Conservation (phyloP, 2,329 filamentous ascomycete genomes). For the Penicillium sp. region DNA sequence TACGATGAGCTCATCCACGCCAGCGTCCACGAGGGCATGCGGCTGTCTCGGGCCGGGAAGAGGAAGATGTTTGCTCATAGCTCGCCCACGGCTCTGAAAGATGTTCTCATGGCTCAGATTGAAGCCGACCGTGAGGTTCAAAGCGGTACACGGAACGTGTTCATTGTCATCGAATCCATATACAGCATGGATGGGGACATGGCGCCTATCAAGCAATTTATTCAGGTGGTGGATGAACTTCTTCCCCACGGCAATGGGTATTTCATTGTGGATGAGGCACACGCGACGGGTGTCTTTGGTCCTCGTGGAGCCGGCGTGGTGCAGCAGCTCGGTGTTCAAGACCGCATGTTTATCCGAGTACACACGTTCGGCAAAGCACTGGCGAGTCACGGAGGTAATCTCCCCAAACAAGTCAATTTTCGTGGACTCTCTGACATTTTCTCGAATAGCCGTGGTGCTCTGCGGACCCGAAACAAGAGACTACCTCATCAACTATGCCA, state of each 20-base stretch:
- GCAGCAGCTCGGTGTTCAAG: conserved; percentile 50
- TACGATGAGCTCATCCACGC: conserved; percentile 77
- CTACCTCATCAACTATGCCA: conserved; percentile 73
- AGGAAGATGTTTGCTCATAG: conserved; percentile 52
- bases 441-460: conserved; percentile 55
- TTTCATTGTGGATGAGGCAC: conserved; percentile 58
- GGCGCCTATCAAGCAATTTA: conserved; percentile 61
- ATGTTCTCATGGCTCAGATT: conserved; percentile 34
- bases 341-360: conserved; percentile 49
- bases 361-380: conserved; percentile 57
- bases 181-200: conserved; percentile 86
- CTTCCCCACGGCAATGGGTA: conserved; percentile 58
- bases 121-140: conserved; percentile 33
- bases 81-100: conserved; percentile 36
- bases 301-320: conserved; percentile 51
- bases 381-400: conserved; percentile 65
- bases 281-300: conserved; percentile 53
- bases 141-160: conserved; percentile 53
- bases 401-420: neutral
- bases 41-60: conserved; percentile 55
- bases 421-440: neutral
- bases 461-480: conserved; percentile 59
- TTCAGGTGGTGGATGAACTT: conserved; percentile 55
- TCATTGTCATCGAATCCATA: conserved; percentile 67
- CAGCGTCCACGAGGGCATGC: conserved; percentile 76